Conservation (phyloP, 2,329 filamentous ascomycete genomes). For the Nothopassalora personata region DNA sequence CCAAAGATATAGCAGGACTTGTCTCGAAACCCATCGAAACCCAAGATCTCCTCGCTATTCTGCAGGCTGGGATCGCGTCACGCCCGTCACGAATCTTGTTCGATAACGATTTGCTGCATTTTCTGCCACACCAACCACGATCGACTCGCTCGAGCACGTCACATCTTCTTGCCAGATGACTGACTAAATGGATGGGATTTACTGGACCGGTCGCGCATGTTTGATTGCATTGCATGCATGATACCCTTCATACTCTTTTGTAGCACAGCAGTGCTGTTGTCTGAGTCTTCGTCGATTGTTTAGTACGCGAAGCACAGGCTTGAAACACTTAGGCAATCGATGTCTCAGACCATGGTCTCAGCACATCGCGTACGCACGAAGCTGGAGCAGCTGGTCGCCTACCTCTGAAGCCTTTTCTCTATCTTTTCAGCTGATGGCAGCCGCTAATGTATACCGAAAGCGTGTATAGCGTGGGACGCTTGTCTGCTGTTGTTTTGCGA, state of each 20-base stretch:
- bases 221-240: slow-evolving; percentile 6
- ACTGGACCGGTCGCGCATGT: neutral
- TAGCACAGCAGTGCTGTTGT: neutral
- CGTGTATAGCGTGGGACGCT: slow-evolving; percentile 1
- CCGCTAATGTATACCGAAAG: slow-evolving; percentile 14
- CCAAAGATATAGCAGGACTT: slow-evolving; percentile 17
- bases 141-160: neutral
- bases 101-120: neutral
- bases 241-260: slow-evolving; percentile 5
- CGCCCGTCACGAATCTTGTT: slow-evolving; percentile 7
- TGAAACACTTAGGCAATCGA: neutral
- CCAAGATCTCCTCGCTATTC: neutral
- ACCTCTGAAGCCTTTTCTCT: neutral
- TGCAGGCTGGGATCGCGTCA: slow-evolving; percentile 4
- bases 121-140: neutral
- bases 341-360: neutral
- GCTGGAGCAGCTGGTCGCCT: slow-evolving; percentile 2
- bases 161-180: slow-evolving; percentile 1
- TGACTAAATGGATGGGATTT: slow-evolving; percentile 1
- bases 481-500: neutral
- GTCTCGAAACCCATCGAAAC: slow-evolving; percentile 2
- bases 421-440: slow-evolving; percentile 9
- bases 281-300: neutral
- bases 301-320: neutral
- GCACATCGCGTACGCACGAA: neutral